phyloP scores from a whole-genome alignment of 2,329 filamentous ascomycete species.

The Diaporthe caulivora region DNA sequence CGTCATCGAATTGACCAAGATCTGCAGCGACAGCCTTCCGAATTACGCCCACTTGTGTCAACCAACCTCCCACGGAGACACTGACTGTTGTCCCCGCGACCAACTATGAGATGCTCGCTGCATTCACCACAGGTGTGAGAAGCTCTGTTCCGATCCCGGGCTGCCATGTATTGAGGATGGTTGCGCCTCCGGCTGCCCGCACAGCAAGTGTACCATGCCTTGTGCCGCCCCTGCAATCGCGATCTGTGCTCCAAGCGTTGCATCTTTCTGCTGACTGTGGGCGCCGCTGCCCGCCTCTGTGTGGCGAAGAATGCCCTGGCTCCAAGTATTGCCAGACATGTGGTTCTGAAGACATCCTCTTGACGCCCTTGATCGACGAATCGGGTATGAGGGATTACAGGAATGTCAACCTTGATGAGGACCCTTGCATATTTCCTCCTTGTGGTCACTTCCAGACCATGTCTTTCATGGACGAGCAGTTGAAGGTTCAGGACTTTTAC shows the following conservation, averaged over 20 bases:
- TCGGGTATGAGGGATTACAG: constrained; percentile 64
- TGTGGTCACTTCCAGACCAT: constrained; percentile 75
- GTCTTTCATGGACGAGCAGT: constrained; percentile 71
- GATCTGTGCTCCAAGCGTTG: constrained; percentile 75
- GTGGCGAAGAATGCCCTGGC: constrained; percentile 72
- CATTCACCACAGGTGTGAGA: constrained; percentile 66
- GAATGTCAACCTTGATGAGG: constrained; percentile 69
- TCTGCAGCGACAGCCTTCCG: constrained; percentile 62
- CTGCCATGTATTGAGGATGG: constrained; percentile 68
- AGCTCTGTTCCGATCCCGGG: constrained; percentile 70
- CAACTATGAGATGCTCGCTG: constrained; percentile 68
- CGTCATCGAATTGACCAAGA: constrained; percentile 58
- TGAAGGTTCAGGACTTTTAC: constrained; percentile 67
- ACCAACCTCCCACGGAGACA: constrained; percentile 62
- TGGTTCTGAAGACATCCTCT: constrained; percentile 56
- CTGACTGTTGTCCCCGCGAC: constrained; percentile 61
- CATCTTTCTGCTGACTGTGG: constrained; percentile 66
- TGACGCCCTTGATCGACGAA: constrained; percentile 65
- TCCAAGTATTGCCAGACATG: constrained; percentile 69
- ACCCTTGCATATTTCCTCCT: constrained; percentile 71
- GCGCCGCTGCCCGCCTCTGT: constrained; percentile 73
- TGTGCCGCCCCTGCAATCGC: constrained; percentile 78
- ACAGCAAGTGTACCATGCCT: constrained; percentile 59
- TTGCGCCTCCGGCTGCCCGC: constrained; percentile 59
- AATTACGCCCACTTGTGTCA: constrained; percentile 70